A percentile compares a stretch with the other conserved stretches of the same genome.
Conservation (phyloP, 257 asterid species). For the Coffea canephora region DNA sequence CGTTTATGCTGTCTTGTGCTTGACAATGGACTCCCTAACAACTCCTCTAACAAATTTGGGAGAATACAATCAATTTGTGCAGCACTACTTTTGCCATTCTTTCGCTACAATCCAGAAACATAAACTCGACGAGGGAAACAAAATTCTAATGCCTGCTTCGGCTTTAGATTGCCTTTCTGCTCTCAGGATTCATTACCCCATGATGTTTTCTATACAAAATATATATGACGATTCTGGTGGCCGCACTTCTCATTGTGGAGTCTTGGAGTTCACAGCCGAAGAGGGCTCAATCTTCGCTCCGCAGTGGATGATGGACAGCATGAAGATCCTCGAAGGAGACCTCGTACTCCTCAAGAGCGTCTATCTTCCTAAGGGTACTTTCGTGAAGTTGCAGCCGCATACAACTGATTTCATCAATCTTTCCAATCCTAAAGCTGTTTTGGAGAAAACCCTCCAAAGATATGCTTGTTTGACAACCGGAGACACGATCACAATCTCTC, state of each 20-base stretch:
- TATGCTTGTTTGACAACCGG: slow-evolving; percentile 1
- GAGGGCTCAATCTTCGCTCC: neutral
- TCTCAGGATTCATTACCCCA: neutral
- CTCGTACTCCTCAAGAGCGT: neutral
- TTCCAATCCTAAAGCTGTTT: slow-evolving; percentile 5
- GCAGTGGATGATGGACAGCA: neutral
- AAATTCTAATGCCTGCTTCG: neutral
- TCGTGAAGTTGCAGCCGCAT: neutral
- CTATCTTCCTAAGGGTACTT: too few species aligned
- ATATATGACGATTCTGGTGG: too few species aligned
- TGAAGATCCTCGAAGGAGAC: neutral
- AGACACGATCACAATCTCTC: neutral
- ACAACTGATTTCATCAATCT: neutral
- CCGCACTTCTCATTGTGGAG: neutral
- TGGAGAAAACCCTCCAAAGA: neutral
- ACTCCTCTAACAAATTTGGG: too few species aligned
- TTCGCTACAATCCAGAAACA: neutral
- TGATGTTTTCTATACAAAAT: neutral
- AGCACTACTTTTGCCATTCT: neutral
- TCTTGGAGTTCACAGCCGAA: neutral
- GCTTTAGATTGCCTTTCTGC: neutral
- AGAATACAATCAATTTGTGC: neutral
- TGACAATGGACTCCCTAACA: too few species aligned
- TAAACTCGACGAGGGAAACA: neutral
- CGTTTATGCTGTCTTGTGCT: too few species aligned